Base-by-base conservation (phyloP, 441 rosid species). In the Jatropha multifida region DNA sequence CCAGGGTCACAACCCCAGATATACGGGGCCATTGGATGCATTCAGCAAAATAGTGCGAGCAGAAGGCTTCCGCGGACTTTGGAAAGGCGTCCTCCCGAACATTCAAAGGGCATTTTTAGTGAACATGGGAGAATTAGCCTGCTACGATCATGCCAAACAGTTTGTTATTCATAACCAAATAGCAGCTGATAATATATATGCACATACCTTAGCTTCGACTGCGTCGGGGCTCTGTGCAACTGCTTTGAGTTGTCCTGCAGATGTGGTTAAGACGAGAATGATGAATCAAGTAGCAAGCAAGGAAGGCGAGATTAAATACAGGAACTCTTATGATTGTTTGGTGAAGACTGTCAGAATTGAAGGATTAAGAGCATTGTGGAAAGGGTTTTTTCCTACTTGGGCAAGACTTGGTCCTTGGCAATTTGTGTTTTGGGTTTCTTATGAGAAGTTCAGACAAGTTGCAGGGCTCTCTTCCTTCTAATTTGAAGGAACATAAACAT, bases 321-420 rank as follows among this genome's bases (percentile, higher is more conserved):
- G 54, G 70, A 88, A 76, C 68, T 90, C 98, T 5, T 90, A 85
- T 11, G 94, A 90, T 72, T 94, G 98, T 85, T 79, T 94, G 86
- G 91, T 84, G 80, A 90, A 90, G 86, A 94, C 95, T 4, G 89
- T 92, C 66, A 86, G 71, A 79, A 72, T 66, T 23, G 97, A 92
- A 83, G 97, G 98, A 56, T 20, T 88, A 65, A 80, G 78, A 78
- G 97, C 96, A 55, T 74, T 92, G 67, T 94, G 97, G 96, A 94
- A 92, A 81, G 98, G 96, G 18, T 92, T 92, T 81, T 87, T 90
- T 51, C 97, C 94, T 44, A 92, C 94, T 40, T 92, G 97, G 98
- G 94, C 94, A 26, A 90, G 97, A 81, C 96, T 94, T 71, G 98
- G 97, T 77, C 97, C 98, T 12, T 94, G 96, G 97, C 98, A 94